phyloP scores from a whole-genome alignment of 257 asterid species.

The Solanum lignicaule region DNA sequence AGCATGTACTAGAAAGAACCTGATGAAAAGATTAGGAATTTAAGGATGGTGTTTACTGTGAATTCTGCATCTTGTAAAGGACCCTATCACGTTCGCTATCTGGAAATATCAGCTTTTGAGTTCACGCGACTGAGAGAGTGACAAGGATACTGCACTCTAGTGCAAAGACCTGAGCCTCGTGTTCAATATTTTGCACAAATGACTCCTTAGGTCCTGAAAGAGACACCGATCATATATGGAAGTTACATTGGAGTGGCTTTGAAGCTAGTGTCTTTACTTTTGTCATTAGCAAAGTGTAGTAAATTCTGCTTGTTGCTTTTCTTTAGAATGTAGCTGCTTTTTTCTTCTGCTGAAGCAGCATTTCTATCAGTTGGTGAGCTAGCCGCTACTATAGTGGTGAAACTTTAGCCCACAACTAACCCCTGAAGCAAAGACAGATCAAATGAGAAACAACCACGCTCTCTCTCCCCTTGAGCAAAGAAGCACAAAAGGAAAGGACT shows the following conservation, averaged over 20 bases:
- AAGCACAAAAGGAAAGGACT: not conserved
- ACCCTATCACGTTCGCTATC: not conserved
- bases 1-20: not conserved
- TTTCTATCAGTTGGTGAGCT: not conserved
- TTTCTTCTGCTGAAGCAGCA: not conserved
- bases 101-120: not conserved
- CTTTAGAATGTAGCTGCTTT: not conserved
- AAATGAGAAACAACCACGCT: not conserved
- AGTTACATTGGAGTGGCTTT: not conserved
- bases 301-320: not conserved
- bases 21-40: not conserved
- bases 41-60: not conserved
- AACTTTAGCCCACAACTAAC: not conserved
- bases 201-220: not conserved
- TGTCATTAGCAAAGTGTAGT: not conserved
- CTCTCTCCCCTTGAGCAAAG: not conserved
- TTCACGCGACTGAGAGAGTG: not conserved
- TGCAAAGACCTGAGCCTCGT: not conserved
- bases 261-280: not conserved
- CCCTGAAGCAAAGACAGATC: not conserved
- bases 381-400: not conserved
- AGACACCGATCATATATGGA: not conserved
- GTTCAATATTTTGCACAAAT: not conserved
- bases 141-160: not conserved
- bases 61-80: not conserved